Conservation (phyloP, 2,329 filamentous ascomycete genomes). For the Trichophaea hybrida region DNA sequence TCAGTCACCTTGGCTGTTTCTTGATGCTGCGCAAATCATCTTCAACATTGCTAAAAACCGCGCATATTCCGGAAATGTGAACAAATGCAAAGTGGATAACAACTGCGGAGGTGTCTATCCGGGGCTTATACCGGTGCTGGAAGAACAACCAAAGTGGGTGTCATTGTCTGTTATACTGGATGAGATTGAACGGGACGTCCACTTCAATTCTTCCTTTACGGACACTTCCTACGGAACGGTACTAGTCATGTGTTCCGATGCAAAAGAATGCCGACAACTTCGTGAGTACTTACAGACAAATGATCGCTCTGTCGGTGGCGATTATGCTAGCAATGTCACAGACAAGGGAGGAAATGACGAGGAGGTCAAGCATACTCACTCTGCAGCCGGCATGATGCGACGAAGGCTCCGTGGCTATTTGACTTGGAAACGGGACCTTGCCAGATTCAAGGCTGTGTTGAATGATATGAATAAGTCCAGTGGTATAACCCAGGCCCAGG, state of each 20-base stretch:
- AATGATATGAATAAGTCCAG: neutral
- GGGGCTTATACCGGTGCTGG: constrained; percentile 53
- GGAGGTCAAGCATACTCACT: constrained; percentile 44
- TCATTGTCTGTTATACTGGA: constrained; percentile 78
- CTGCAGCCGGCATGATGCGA: constrained; percentile 78
- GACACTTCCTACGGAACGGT: constrained; percentile 87
- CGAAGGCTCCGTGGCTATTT: constrained; percentile 75
- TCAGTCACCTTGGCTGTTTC: constrained; percentile 88
- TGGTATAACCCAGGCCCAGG: neutral
- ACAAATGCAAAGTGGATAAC: constrained; percentile 38
- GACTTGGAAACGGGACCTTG: constrained; percentile 79
- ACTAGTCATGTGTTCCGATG: constrained; percentile 72
- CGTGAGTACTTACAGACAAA: constrained; percentile 85
- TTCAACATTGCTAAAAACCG: constrained; percentile 79
- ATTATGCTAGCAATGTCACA: constrained; percentile 40
- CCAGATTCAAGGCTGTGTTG: constrained; percentile 63
- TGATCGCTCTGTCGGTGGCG: constrained; percentile 37
- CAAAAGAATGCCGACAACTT: constrained; percentile 62
- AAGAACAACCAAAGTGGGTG: constrained; percentile 90
- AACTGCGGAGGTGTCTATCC: constrained; percentile 44
- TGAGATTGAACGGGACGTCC: constrained; percentile 82
- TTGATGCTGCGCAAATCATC: constrained; percentile 86
- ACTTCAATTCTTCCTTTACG: constrained; percentile 60
- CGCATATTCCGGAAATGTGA: constrained; percentile 65
- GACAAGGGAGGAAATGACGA: constrained; percentile 35